A percentile compares a stretch with the other conserved stretches of the same genome.
Conservation (phyloP, 257 asterid genomes). For the Gardenia jasminoides region DNA sequence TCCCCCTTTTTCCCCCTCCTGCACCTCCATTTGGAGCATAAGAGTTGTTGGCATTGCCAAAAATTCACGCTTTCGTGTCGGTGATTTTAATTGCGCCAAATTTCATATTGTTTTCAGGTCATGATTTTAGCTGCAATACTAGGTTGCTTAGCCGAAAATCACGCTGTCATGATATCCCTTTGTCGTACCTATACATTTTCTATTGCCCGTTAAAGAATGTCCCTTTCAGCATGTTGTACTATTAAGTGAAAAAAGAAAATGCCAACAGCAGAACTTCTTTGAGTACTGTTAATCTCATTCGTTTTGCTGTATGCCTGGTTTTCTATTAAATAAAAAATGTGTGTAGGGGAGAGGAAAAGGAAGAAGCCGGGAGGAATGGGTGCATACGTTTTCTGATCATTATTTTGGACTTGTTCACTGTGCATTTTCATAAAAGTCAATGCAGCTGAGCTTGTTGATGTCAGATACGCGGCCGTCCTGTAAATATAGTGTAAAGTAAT, state of each 20-base stretch:
- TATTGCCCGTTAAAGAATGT: neutral
- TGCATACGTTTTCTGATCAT: neutral
- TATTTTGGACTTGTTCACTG: neutral
- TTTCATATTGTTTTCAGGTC: neutral
- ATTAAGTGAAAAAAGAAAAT: neutral
- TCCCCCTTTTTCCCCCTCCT: no score
- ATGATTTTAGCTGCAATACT: neutral
- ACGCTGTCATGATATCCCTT: slow-evolving; percentile 9
- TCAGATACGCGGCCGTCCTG: neutral
- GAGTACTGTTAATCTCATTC: neutral
- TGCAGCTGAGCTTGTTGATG: neutral
- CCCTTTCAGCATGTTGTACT: neutral
- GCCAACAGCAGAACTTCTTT: neutral
- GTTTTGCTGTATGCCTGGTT: neutral
- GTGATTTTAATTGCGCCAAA: neutral
- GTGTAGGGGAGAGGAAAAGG: neutral
- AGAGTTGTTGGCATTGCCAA: neutral
- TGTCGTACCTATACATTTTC: slow-evolving; percentile 5
- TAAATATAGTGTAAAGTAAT: neutral
- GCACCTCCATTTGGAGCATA: neutral
- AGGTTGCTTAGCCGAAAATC: slow-evolving; percentile 19
- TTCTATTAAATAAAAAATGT: no score
- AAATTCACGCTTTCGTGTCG: neutral
- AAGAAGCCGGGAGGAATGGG: neutral
- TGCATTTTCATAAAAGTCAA: neutral